Evolutionary conservation across 2,329 filamentous ascomycete genomes (phyloP).

Genomic region (Talaromyces verruculosus): DNA sequence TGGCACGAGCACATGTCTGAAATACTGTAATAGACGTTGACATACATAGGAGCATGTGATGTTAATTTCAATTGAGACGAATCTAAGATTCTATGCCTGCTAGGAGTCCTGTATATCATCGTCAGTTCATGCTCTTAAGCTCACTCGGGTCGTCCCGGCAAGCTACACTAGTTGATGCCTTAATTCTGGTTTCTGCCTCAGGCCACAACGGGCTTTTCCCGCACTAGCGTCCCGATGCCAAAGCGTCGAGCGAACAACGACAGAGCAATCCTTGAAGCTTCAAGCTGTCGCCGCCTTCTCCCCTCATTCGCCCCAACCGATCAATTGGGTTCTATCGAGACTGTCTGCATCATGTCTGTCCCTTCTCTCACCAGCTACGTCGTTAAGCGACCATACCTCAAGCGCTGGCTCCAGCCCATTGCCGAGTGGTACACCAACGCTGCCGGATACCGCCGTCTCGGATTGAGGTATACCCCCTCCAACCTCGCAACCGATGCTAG

Average conservation of each 20-base stretch:
- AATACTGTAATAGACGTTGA: background rate
- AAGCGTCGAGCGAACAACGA: conserved; percentile 19
- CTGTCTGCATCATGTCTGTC: conserved; percentile 62
- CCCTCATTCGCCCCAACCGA: conserved; percentile 29
- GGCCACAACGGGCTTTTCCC: conserved; percentile 18
- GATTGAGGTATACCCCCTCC: conserved; percentile 68
- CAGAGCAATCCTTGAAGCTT: conserved; percentile 18
- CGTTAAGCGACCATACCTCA: conserved; percentile 81
- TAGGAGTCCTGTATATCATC: background rate
- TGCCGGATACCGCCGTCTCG: conserved; percentile 88
- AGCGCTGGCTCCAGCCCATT: conserved; percentile 73
- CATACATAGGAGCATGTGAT: conserved; percentile 1
- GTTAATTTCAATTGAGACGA: background rate
- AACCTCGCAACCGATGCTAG: background rate
- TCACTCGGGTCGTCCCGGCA: conserved; percentile 19
- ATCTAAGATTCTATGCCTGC: background rate
- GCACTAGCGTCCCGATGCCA: conserved; percentile 18
- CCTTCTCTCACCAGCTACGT: conserved; percentile 74
- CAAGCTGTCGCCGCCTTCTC: conserved; percentile 23
- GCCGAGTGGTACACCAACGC: conserved; percentile 87
- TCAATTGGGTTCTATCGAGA: conserved; percentile 30
- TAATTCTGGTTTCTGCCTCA: conserved; percentile 12
- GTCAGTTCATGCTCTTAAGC: background rate
- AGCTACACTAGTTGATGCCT: background rate
- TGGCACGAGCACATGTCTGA: conserved; percentile 2